Base-by-base conservation (phyloP, 1,284 basidiomycete species). In the Ceratobasidium sp. region DNA sequence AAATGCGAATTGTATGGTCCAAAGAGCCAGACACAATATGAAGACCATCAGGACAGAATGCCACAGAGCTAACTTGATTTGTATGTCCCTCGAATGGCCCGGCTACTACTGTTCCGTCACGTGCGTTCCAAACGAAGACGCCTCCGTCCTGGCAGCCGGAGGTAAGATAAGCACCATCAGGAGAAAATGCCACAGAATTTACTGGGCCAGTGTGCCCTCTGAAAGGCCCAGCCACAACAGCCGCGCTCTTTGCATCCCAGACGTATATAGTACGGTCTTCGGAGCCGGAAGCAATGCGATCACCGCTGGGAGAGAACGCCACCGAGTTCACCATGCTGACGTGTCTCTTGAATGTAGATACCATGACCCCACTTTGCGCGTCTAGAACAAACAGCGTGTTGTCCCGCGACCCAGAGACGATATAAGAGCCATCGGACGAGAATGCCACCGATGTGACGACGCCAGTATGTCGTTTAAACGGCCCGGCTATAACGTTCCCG, bases 101-200 rank as follows among this genome's bases (percentile, higher is more conserved):
- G 14, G 7, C 54, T 1, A 65, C 11, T 13, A n/a, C 43, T 22
- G n/a, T 13, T 14, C 59, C 59, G 4, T 14, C 37, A 3, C 29
- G 31, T 31, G 58, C 62, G 43, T 76, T 58, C 75, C 75, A 76
- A n/a, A 76, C 46, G n/a, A 65, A 48, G 43, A 71, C 54, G 5
- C 37, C 61, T 5, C 43, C 5, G 48, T 75, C 74, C 7, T 39
- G 11, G 3, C 65, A 74, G 9, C 54, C 74, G 19, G 75, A 76
- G 0, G 46, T 54, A n/a, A 76, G 51, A 22, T 51, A 29, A 14
- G 79, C 77, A 43, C 82, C 83, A 75, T 84, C 83, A 24, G 81
- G 80, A 29, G 81, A 81, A 56, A 85, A 80, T 39, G 82, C 81
- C 56, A 85, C 82, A 29, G 80, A 81, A 2, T 77, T 78, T 6